Percentiles rank a stretch among this genome's conserved stretches.
Evolutionary conservation across 345 rosid species (phyloP).

Genomic region (Isatis tinctoria): DNA sequence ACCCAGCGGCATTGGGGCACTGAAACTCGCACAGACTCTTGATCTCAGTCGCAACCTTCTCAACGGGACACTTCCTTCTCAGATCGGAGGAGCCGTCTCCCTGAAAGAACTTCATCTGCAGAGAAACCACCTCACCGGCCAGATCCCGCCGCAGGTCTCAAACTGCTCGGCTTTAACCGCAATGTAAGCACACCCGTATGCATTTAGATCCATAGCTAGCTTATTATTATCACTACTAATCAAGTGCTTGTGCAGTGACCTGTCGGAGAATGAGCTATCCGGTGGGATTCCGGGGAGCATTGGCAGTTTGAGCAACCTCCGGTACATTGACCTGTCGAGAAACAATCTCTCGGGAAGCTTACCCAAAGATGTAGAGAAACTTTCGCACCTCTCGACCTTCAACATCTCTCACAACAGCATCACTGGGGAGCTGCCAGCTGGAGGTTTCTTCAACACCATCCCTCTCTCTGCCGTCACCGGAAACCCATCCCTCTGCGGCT

Average conservation of each 20-base stretch:
- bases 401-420: slow-evolving; percentile 80
- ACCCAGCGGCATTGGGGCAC: slow-evolving; percentile 52
- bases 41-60: slow-evolving; percentile 70
- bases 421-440: slow-evolving; percentile 83
- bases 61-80: slow-evolving; percentile 68
- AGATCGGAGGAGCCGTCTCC: slow-evolving; percentile 60
- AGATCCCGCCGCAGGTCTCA: slow-evolving; percentile 55
- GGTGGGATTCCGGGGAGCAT: slow-evolving; percentile 65
- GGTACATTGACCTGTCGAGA: slow-evolving; percentile 65
- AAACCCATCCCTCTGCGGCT: slow-evolving; percentile 89
- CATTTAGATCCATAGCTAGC: too few species aligned
- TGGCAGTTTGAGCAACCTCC: slow-evolving; percentile 56
- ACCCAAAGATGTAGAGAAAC: slow-evolving; percentile 76
- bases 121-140: slow-evolving; percentile 60
- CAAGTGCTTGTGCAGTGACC: slow-evolving; percentile 39
- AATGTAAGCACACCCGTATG: slow-evolving; percentile 41
- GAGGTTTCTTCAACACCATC: slow-evolving; percentile 89
- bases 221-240: not conserved
- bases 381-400: slow-evolving; percentile 57
- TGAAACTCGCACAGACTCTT: slow-evolving; percentile 43
- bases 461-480: slow-evolving; percentile 64
- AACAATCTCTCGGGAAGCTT: slow-evolving; percentile 66
- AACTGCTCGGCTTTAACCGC: slow-evolving; percentile 57
- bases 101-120: slow-evolving; percentile 57
- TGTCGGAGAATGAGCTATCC: slow-evolving; percentile 63